A percentile compares a stretch with the other conserved stretches of the same genome.
These are phyloP conservation scores for Avicennia marina DNA, from an alignment of 257 asterid genomes.

Conservation along the genomic window DNA sequence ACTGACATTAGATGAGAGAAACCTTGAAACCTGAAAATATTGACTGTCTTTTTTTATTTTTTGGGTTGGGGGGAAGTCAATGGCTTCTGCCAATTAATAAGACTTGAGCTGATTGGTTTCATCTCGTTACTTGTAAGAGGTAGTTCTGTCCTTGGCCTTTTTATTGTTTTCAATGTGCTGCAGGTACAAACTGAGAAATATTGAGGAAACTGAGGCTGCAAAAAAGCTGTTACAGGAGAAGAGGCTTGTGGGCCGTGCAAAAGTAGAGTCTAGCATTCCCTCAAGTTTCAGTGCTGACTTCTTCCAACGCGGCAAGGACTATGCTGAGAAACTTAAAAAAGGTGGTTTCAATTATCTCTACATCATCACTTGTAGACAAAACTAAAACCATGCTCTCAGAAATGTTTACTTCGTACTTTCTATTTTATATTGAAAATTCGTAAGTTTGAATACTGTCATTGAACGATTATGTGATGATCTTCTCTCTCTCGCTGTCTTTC, in stretches of 20 bases:
- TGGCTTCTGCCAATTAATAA: background rate
- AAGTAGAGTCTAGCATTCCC: constrained; percentile 61
- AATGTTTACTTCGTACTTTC: too few species aligned
- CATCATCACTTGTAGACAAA: background rate
- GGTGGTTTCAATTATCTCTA: constrained; percentile 36
- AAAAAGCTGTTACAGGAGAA: constrained; percentile 92
- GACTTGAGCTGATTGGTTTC: background rate
- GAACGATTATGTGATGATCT: too few species aligned
- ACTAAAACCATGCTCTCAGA: constrained; percentile 3
- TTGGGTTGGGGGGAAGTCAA: too few species aligned
- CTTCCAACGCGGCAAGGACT: constrained; percentile 82
- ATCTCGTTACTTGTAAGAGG: constrained; percentile 10
- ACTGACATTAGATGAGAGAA: background rate
- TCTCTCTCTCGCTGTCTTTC: too few species aligned
- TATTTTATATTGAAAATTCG: too few species aligned
- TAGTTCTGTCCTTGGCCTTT: constrained; percentile 17
- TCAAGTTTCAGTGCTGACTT: constrained; percentile 90
- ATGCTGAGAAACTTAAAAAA: constrained; percentile 76
- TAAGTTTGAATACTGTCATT: too few species aligned
- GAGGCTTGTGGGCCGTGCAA: constrained; percentile 71
- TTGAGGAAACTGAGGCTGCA: constrained; percentile 99
- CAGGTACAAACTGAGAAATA: constrained; percentile 85
- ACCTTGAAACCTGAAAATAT: background rate
- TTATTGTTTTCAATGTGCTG: constrained; percentile 18
- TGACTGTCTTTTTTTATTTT: background rate